Base-by-base conservation (phyloP, 768 basidiomycete species). In the Ramaria sp. region DNA sequence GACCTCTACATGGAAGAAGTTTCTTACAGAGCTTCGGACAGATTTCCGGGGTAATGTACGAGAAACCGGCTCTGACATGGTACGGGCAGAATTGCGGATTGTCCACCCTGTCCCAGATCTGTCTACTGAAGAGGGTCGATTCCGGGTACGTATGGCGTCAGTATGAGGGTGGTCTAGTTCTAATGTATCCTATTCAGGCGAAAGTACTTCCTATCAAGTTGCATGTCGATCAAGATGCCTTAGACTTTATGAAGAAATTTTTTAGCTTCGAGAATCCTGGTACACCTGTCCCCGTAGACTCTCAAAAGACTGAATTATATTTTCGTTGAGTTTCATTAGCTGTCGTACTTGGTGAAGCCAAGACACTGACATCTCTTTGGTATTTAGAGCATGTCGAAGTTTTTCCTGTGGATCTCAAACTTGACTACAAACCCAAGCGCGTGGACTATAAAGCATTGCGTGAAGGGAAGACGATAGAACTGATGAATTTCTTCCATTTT, bases 401-500 rank as follows among this genome's bases (percentile, higher is more conserved):
- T 39, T 92, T 94, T 65, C 91, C 96, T 0, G 79, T 99, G 50
- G 89, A 94, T 65, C 70, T 99, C 60, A 98, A 97, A 70, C 74
- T 99, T 10, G 96, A 99, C 65, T 99, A 98, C 69, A 99, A 99
- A 65, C 96, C 96, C 51, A 88, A 97, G 45, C 82, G 94, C 5
- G 94, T 99, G 18, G 91, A 98, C 66, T 96, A 97, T 66, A 73
- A 81, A 58, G 96, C 94, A 8, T 71, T 99, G 55, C 78, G 83
- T 37, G 86, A 93, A 57, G 96, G 96, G 13, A 81, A 77, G 67
- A 93, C 92, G 0, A 95, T 95, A 57, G 96, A 99, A 64, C 69
- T 99, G 44, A 98, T 99, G 95, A 99, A 99, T 65, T 98, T 99
- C 68, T 99, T 99, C 83, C 94, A 98, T 69, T 99, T 98, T 60